phyloP scores from a whole-genome alignment of 768 basidiomycete genomes.

The Rhodosporidiobolus odoratus region DNA sequence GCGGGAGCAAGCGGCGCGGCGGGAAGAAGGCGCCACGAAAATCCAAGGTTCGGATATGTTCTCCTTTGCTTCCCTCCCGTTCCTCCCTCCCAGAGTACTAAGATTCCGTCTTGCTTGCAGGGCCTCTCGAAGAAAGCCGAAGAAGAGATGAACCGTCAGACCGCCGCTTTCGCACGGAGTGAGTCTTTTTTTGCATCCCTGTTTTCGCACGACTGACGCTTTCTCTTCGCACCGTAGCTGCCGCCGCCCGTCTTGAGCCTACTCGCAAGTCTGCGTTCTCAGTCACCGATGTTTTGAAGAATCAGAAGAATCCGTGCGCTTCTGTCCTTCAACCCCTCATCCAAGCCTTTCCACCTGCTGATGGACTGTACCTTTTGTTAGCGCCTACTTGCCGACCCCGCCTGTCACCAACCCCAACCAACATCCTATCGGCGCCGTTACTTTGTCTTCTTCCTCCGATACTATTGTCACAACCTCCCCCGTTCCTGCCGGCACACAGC shows the following conservation, averaged over 20 bases:
- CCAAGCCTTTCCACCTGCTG: background rate
- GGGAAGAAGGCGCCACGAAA: background rate
- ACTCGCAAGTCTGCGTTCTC: background rate
- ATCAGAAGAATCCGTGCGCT: background rate
- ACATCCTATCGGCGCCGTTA: slow-evolving; percentile 5
- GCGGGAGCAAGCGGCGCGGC: background rate
- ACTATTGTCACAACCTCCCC: slow-evolving; percentile 7
- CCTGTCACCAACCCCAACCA: background rate
- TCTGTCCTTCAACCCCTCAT: background rate
- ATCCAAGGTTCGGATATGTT: slow-evolving; percentile 1
- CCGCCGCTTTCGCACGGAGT: slow-evolving; percentile 19
- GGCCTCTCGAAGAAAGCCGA: slow-evolving; percentile 17
- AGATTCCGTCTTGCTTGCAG: background rate
- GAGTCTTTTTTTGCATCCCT: background rate
- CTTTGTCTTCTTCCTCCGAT: slow-evolving; percentile 2
- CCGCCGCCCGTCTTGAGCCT: slow-evolving; percentile 9
- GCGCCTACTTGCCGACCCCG: background rate
- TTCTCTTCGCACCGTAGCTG: background rate
- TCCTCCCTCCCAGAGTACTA: too few relatives aligned
- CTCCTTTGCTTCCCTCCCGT: background rate
- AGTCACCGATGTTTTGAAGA: slow-evolving; percentile 6
- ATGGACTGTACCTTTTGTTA: background rate
- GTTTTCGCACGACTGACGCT: background rate
- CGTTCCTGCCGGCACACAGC: background rate
- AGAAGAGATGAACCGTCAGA: slow-evolving; percentile 27